Evolutionary conservation across 73 alveolate species (phyloP), one percentile per base, ranked within the genome.

Genomic region (Paramecium sonneborni): DNA sequence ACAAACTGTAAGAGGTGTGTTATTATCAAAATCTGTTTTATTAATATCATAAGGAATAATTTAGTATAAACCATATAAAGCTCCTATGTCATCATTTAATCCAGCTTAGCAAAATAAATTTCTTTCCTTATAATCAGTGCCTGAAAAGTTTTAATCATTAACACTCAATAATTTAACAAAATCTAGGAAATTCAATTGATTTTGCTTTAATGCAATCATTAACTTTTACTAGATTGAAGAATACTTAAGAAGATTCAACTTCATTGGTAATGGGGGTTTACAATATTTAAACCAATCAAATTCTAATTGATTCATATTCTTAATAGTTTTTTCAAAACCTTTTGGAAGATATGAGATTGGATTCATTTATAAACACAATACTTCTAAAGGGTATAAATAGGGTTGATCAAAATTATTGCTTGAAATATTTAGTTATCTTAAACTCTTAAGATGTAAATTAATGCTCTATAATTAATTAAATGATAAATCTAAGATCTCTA

Each of bases 251-350:
- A 86, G 76, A 44, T 86, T 88, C 76, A 96, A 76, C 41, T 94
- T 94, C 82, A 52, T 57, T 43, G 98, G 97, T 21, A 93, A 85
- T 24, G 97, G 95, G 0, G 99, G 98, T 35, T 92, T 94, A 14
- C 95, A 90, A 74, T 92, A 97, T 92, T 95, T 95, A 76, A 97
- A 96, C 98, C 99, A 97, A 74, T 97, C 99, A 57, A 97, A 85
- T 82, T 93, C 94, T 21, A 96, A 89, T 79, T 95, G 96, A 87
- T 92, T 93, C 69, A 96, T 48, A 39, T 72, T 86, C 48, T 94
- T 87, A 43, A 96, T 91, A 15, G 12, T 32, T 76, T 93, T 93
- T 57, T 93, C 92, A 46, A 96, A 92, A 15, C 96, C 44, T 48
- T 94, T 74, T 6, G 99, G 99, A 28, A 96, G 56, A 56, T 92